Evolutionary conservation across 2,329 filamentous ascomycete species (phyloP).

Genomic region (Alternaria conjuncta): DNA sequence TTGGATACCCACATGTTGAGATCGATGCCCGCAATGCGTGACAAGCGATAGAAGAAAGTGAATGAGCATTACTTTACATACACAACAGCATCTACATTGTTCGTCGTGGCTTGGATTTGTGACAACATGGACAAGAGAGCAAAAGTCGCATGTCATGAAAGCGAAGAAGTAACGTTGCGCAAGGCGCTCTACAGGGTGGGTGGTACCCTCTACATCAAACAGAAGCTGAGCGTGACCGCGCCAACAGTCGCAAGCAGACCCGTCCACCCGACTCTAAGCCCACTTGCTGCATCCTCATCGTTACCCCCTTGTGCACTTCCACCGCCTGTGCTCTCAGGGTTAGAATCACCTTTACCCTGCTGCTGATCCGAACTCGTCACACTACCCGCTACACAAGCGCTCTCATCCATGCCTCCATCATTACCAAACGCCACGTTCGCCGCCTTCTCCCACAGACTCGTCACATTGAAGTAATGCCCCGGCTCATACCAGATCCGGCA

Average conservation of each 20-base stretch:
- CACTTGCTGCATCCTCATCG: conserved; percentile 24
- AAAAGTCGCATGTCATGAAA: no score
- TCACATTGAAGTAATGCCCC: conserved; percentile 59
- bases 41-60: no score
- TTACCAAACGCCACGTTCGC: conserved; percentile 38
- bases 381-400: conserved; percentile 36
- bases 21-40: neutral
- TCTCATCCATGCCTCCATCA: conserved; percentile 34
- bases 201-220: conserved; percentile 3
- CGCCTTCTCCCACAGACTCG: conserved; percentile 58
- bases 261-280: conserved; percentile 19
- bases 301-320: conserved; percentile 6
- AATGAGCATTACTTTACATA: no score
- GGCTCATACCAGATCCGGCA: conserved; percentile 67
- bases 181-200: neutral
- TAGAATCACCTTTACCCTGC: conserved; percentile 31
- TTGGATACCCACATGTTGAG: neutral
- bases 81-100: no score
- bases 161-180: no score
- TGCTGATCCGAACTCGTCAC: conserved; percentile 36
- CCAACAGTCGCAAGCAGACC: conserved; percentile 16
- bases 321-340: conserved; percentile 18
- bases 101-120: no score
- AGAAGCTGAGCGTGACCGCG: conserved; percentile 9
- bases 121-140: no score